Percentiles rank a stretch among this genome's conserved stretches.
phyloP scores from a whole-genome alignment of 2,329 filamentous ascomycete genomes.

The Cordyceps pruinosa region DNA sequence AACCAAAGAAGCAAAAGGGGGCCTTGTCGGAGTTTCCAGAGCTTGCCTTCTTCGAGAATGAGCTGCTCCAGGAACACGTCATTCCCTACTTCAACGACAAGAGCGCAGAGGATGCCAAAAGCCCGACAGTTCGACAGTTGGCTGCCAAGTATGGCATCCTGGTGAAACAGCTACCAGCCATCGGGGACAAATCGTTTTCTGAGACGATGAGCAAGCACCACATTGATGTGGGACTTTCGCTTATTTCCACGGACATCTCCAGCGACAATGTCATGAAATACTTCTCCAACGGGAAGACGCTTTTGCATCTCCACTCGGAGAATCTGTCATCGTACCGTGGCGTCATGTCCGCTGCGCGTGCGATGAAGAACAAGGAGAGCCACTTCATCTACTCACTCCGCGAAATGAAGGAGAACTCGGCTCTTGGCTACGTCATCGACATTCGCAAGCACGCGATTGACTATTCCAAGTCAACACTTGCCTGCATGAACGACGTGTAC shows the following conservation, averaged over 20 bases:
- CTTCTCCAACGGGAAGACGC: conserved; percentile 2
- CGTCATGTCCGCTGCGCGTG: background rate
- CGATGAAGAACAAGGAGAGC: background rate
- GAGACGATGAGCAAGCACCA: background rate
- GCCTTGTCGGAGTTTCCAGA: background rate
- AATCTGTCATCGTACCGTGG: background rate
- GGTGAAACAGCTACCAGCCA: background rate
- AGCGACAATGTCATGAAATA: background rate
- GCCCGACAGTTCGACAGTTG: conserved; percentile 1
- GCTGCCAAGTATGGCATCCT: conserved; percentile 9
- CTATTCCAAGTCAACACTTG: background rate
- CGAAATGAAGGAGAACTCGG: background rate
- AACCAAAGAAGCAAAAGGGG: background rate
- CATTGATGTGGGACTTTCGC: conserved; percentile 5
- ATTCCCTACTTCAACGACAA: conserved; percentile 8
- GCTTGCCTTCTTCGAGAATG: conserved; percentile 6
- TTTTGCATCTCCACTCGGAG: background rate
- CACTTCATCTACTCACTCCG: conserved; percentile 10
- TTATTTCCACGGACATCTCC: background rate
- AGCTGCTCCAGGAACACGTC: conserved; percentile 4
- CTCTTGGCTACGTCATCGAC: background rate
- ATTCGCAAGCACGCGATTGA: conserved; percentile 5
- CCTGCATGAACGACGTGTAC: conserved; percentile 5
- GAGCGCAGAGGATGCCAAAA: background rate
- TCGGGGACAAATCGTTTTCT: background rate